Evolutionary conservation across 305 asterid species (phyloP), one percentile per base, ranked within the genome.

Genomic region (Fraxinus sp.): DNA sequence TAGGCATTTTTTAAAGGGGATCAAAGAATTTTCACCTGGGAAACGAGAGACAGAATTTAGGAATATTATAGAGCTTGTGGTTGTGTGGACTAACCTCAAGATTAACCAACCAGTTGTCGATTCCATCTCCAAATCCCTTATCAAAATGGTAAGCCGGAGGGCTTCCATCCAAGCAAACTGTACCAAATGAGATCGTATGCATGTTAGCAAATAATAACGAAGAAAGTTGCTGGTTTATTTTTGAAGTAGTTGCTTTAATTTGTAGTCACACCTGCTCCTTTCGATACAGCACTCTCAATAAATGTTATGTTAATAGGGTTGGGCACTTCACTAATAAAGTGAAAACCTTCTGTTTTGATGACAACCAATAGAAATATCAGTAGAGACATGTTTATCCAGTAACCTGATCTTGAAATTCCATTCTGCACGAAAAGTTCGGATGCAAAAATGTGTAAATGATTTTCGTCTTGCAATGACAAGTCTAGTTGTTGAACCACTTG

Each of bases 81-180:
- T 16, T 52, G 62, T 14, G 5, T 3, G 44, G 13, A 22, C 26
- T 13, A 10, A 87, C 89, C 88, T 37, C 55, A 76, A 86, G 87
- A 79, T 39, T 78, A 68, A 84, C 32, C 13, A 88, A 5, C 91
- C 90, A 86, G 24, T 78, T 81, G 11, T 75, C 36, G 11, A 62
- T 81, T 70, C 86, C 88, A 0, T 83, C 83, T 36, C 90, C 91
- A 20, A 0, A 52, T 41, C 91, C 91, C 10, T 52, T 18, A 22
- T 66, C 82, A 39, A 62, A 70, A 71, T 49, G 57, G 41, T 88
- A 88, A 32, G 82, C 88, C 3, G 88, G 82, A 3, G 90, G 88
- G 70, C 88, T 86, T 4, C 90, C 88, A 76, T 88, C 90, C 83
- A 88, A 78, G 44, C 91, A 88, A 81, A 83, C 91, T 88, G 77